A percentile compares a stretch with the other conserved stretches of the same genome.
Conservation (phyloP, 1,139 yeast species). For the Saccharomyces hybrid region DNA sequence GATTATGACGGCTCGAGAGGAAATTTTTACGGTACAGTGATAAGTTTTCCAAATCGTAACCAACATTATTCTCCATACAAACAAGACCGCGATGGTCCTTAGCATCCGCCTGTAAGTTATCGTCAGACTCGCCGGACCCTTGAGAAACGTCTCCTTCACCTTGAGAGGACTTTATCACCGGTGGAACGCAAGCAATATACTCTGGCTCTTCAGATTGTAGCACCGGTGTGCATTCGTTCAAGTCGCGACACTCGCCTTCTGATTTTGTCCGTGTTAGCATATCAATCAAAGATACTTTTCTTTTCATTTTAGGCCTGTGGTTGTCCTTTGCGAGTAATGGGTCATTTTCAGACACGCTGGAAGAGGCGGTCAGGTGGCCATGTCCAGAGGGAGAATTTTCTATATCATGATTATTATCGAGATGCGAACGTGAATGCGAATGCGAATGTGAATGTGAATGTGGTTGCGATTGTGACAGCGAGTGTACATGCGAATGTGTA, state of each 20-base stretch:
- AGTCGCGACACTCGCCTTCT: conserved; percentile 7
- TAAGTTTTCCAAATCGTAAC: conserved; percentile 31
- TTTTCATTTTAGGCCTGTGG: background rate
- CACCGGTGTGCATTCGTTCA: conserved; percentile 4
- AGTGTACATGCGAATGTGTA: background rate
- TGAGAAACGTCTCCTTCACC: background rate
- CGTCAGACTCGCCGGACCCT: background rate
- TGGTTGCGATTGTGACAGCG: conserved; percentile 2
- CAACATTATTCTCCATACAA: conserved; percentile 30
- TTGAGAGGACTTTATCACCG: background rate
- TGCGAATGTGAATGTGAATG: conserved; percentile 14
- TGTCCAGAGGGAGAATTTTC: background rate
- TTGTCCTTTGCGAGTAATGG: background rate
- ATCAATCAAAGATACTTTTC: conserved; percentile 5
- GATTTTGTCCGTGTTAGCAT: conserved; percentile 3
- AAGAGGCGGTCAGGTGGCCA: background rate
- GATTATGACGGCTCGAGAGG: conserved; percentile 7
- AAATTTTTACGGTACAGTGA: conserved; percentile 28
- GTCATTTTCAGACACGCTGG: background rate
- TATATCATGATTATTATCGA: conserved; percentile 10
- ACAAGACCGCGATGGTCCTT: conserved; percentile 13
- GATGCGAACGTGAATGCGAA: conserved; percentile 13
- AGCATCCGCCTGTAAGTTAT: background rate
- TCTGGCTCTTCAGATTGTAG: conserved; percentile 1
- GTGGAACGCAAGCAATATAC: background rate